Evolutionary conservation across 192 early-diverging fungal genomes (phyloP).

Genomic region (Funneliformis geosporum): DNA sequence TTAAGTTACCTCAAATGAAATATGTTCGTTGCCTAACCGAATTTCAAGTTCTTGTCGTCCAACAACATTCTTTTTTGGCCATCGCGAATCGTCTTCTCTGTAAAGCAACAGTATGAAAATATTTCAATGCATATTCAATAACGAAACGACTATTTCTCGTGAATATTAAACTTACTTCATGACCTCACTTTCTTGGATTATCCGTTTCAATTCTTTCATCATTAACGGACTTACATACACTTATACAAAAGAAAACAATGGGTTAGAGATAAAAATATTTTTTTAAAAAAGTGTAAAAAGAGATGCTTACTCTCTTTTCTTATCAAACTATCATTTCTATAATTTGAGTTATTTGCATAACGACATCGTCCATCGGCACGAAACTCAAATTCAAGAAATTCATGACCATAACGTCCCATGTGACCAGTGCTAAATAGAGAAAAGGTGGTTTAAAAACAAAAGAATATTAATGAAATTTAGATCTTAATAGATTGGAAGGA

Average conservation of each 20-base stretch:
- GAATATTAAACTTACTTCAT: conserved; percentile 64
- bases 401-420: conserved; percentile 94
- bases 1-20: conserved; percentile 79
- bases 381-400: conserved; percentile 98
- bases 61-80: conserved; percentile 88
- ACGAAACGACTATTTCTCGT: conserved; percentile 1
- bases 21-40: conserved; percentile 82
- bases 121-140: neutral
- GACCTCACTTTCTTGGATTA: conserved; percentile 87
- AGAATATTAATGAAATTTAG: too few species aligned
- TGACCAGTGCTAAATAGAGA: conserved; percentile 71
- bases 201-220: conserved; percentile 85
- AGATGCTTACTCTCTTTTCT: conserved; percentile 75
- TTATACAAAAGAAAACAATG: conserved; percentile 30
- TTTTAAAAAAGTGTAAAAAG: neutral
- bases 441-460: conserved; percentile 5
- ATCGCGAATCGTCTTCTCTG: conserved; percentile 87
- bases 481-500: neutral
- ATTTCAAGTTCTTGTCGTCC: conserved; percentile 96
- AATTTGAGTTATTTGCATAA: conserved; percentile 98
- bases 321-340: conserved; percentile 96
- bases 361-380: conserved; percentile 81
- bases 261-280: neutral
- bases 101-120: conserved; percentile 16
- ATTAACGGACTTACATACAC: conserved; percentile 78